Base-by-base conservation (phyloP, 768 basidiomycete species). In the Lactarius pseudohatsudake region DNA sequence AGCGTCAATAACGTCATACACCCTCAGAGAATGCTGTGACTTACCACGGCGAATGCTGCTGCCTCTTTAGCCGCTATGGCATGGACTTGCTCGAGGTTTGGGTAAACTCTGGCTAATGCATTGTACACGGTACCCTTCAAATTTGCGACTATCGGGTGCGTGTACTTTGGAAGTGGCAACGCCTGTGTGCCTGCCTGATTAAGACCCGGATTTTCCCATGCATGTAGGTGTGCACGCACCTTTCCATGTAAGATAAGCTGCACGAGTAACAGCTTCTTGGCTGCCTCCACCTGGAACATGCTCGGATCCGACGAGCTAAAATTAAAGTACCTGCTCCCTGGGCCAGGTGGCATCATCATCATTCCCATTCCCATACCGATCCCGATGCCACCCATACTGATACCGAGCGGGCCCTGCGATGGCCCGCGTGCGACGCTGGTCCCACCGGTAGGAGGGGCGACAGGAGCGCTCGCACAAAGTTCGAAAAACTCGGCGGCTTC, bases 401-500 rank as follows among this genome's bases (percentile, higher is more conserved):
- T 59, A 3, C 57, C 61, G 20, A 62, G 59, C 9, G 58, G 58
- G 6, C 54, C 67, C 13, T 65, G 67, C 30, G 67, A 59, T 45
- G 56, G 34, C 9, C 70, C 61, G 1, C 61, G 53, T 26, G 26
- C 32, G 11, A 55, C 50, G 20, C 59, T 28, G 2, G 7, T 41
- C 8, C 64, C 64, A 5, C 55, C 62, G 8, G 50, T 34, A 22
- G 68, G 57, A n/a, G 50, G 32, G 10, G 57, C 67, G 8, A 75
- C 76, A 20, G 76, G 76, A 11, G 76, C 75, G 40, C 84, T 85
- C 28, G 87, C 86, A 65, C 88, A 89, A 32, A 90, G 89, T 76
- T 96, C 94, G 59, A 95, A 88, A 68, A 84, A 87, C 63, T 92
- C 89, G 64, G 86, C 85, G 0, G 94, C 91, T 10, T 87, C 82